These are phyloP conservation scores for Verticillium albo-atrum DNA, from an alignment of 2,329 filamentous ascomycete species.

Conservation along the genomic window DNA sequence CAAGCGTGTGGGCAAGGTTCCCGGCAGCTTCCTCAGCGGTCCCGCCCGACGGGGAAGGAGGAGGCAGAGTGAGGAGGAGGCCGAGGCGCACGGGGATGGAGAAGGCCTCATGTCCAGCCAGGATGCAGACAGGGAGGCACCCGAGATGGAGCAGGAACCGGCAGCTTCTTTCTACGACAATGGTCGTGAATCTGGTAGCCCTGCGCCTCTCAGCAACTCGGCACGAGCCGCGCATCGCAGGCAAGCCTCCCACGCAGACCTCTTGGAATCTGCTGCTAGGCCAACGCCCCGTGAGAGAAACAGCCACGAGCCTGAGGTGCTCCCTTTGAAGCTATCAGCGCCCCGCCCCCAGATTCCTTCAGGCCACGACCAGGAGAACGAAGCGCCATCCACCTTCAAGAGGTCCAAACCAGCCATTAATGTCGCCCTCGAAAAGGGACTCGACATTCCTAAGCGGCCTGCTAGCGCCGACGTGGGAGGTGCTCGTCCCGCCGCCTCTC, in stretches of 20 bases:
- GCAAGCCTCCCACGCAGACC: conserved; percentile 31
- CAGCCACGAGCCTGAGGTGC: conserved; percentile 21
- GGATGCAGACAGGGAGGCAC: conserved; percentile 36
- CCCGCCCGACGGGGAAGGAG: conserved; percentile 72
- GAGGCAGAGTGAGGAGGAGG: conserved; percentile 64
- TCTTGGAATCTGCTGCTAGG: conserved; percentile 24
- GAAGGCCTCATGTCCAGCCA: conserved; percentile 34
- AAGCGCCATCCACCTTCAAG: conserved; percentile 66
- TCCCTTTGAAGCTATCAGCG: conserved; percentile 51
- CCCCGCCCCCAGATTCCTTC: conserved; percentile 56
- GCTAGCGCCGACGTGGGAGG: conserved; percentile 37
- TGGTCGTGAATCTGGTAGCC: conserved; percentile 52
- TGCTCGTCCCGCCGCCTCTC: conserved; percentile 36
- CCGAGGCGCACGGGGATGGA: conserved; percentile 36
- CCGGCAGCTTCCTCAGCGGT: conserved; percentile 74
- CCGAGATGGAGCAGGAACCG: conserved; percentile 31
- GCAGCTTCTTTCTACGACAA: conserved; percentile 40
- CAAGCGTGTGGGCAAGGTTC: conserved; percentile 70
- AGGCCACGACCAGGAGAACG: conserved; percentile 78
- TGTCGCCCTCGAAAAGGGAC: conserved; percentile 49
- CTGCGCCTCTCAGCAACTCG: conserved; percentile 44
- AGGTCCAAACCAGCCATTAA: conserved; percentile 52
- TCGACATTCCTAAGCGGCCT: conserved; percentile 47
- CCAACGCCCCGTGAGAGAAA: conserved; percentile 19
- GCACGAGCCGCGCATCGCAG: conserved; percentile 36